Evolutionary conservation across 768 basidiomycete genomes (phyloP).

Genomic region (Russula vinacea): DNA sequence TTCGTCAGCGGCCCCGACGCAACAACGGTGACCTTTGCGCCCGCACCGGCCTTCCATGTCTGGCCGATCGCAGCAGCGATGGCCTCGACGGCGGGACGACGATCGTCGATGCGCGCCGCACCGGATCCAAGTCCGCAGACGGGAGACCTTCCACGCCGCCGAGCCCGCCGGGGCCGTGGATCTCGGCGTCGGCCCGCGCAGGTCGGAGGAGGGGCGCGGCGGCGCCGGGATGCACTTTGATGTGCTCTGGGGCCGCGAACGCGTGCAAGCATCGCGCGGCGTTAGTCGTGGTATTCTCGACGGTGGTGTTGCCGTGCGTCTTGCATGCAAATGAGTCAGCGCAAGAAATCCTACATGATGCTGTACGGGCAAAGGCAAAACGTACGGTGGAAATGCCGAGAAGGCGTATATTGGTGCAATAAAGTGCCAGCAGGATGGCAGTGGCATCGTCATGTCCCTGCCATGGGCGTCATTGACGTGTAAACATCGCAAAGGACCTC

Average conservation of each 20-base stretch:
- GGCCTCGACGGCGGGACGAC: slow-evolving; percentile 63
- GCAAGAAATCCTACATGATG: background rate
- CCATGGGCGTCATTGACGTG: background rate
- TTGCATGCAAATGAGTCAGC: slow-evolving; percentile 38
- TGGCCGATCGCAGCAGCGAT: slow-evolving; percentile 55
- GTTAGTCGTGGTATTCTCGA: slow-evolving; percentile 61
- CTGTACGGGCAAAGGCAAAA: slow-evolving; percentile 36
- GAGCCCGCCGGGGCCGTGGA: slow-evolving; percentile 80
- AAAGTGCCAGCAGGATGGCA: slow-evolving; percentile 73
- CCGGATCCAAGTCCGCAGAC: slow-evolving; percentile 44
- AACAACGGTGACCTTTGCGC: slow-evolving; percentile 61
- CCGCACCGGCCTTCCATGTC: slow-evolving; percentile 56
- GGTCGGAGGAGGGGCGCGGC: slow-evolving; percentile 62
- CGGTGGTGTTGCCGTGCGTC: slow-evolving; percentile 75
- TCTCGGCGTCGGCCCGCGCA: slow-evolving; percentile 64
- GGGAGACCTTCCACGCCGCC: slow-evolving; percentile 82
- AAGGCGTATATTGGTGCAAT: slow-evolving; percentile 61
- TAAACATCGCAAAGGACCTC: background rate
- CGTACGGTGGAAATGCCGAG: slow-evolving; percentile 81
- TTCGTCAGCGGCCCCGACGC: slow-evolving; percentile 88
- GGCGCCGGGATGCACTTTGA: slow-evolving; percentile 70
- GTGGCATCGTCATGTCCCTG: slow-evolving; percentile 90
- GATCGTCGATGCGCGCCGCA: slow-evolving; percentile 49
- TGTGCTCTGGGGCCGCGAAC: slow-evolving; percentile 56
- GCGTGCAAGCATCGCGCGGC: slow-evolving; percentile 74